Conservation (phyloP, 2,329 filamentous ascomycete species). For the Colletotrichum chlorophyti region DNA sequence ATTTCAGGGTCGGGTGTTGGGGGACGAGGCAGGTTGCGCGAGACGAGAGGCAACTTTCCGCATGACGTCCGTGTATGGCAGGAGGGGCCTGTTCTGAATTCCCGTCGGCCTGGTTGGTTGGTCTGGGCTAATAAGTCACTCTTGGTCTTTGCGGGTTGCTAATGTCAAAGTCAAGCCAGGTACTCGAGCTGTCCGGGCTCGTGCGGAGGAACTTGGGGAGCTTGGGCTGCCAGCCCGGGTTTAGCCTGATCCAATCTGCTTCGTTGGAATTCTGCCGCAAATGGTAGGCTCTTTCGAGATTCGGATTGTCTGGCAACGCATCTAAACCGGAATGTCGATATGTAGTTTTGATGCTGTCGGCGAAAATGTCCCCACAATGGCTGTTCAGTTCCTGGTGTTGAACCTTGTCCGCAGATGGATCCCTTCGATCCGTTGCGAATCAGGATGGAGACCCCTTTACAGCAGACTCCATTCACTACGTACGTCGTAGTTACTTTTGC, state of each 20-base stretch:
- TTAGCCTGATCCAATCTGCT: too few relatives aligned
- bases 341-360: too few relatives aligned
- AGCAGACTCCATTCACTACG: too few relatives aligned
- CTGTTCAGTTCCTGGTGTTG: not conserved
- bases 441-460: too few relatives aligned
- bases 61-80: constrained; percentile 28
- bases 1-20: constrained; percentile 12
- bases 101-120: constrained; percentile 23
- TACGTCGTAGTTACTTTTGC: too few relatives aligned
- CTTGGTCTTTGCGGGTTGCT: not conserved
- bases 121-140: not conserved
- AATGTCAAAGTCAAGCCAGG: not conserved
- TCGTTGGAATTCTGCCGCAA: too few relatives aligned
- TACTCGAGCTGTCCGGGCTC: too few relatives aligned
- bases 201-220: too few relatives aligned
- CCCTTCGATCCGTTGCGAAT: not conserved
- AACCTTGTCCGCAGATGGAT: not conserved
- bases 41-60: constrained; percentile 26
- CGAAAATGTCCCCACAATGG: not conserved
- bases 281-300: too few relatives aligned
- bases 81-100: constrained; percentile 21
- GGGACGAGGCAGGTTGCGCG: constrained; percentile 20
- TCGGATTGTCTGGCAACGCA: too few relatives aligned
- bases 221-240: constrained; percentile 17
- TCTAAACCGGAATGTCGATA: too few relatives aligned